Percentiles rank a stretch among this genome's conserved stretches.
Conservation (phyloP, 306 rosid genomes). For the Fagus crenata region DNA sequence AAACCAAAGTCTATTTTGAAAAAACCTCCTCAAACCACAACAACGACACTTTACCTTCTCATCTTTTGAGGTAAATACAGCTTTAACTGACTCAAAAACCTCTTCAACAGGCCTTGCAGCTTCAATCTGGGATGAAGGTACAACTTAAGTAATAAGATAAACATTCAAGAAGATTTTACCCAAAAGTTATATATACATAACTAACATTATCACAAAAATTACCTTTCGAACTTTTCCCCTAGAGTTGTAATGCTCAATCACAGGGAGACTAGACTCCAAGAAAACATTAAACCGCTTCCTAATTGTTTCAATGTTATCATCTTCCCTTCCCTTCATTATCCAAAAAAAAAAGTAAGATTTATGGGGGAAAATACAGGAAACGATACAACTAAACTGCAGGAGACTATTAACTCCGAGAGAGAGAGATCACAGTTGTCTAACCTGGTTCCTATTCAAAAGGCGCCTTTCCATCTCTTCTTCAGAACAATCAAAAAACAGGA, state of each 20-base stretch:
- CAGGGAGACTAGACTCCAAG: conserved; percentile 87
- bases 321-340: conserved; percentile 80
- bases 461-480: conserved; percentile 95
- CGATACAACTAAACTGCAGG: background rate
- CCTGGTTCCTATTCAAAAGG: conserved; percentile 87
- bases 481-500: conserved; percentile 81
- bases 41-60: conserved; percentile 72
- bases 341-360: conserved; percentile 1
- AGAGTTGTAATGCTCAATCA: conserved; percentile 65
- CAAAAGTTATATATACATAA: conserved; percentile 10
- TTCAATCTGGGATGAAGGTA: conserved; percentile 56
- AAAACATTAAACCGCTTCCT: conserved; percentile 93
- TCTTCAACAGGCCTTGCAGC: conserved; percentile 81
- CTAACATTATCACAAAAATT: conserved; percentile 25
- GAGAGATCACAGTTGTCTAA: conserved; percentile 29
- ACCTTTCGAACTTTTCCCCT: conserved; percentile 88
- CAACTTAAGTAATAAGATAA: conserved; percentile 16
- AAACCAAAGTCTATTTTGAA: conserved; percentile 41
- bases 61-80: conserved; percentile 64
- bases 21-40: conserved; percentile 40
- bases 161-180: conserved; percentile 17
- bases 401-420: background rate
- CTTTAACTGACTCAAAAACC: conserved; percentile 83
- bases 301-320: conserved; percentile 93
- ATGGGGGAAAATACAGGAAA: background rate